phyloP scores from a whole-genome alignment of 192 early-diverging fungal genomes.

The Backusella liffmaniae region DNA sequence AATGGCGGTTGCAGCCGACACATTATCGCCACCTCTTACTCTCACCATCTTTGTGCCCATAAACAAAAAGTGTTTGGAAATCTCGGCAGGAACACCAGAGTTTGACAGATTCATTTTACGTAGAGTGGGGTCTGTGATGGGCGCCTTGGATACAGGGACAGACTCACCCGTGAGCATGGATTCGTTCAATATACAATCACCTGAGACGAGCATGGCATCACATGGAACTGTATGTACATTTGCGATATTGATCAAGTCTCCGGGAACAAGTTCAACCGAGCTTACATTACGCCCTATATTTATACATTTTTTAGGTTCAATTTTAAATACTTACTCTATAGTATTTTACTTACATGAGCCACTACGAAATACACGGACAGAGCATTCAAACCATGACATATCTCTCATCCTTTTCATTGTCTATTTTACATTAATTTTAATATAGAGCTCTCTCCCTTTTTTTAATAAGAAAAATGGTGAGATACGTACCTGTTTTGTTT shows the following conservation, averaged over 20 bases:
- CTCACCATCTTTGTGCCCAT: slow-evolving; percentile 92
- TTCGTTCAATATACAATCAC: slow-evolving; percentile 98
- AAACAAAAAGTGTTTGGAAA: slow-evolving; percentile 88
- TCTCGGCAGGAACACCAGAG: slow-evolving; percentile 69
- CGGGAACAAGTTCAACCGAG: slow-evolving; percentile 81
- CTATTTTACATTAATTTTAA: slow-evolving; percentile 46
- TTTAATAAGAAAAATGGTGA: too few relatives aligned
- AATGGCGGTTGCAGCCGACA: slow-evolving; percentile 73
- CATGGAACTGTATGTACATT: slow-evolving; percentile 75
- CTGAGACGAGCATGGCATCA: slow-evolving; percentile 88
- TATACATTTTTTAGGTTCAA: slow-evolving; percentile 6
- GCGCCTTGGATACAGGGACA: slow-evolving; percentile 88
- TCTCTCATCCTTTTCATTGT: slow-evolving; percentile 74
- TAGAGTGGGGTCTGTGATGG: slow-evolving; percentile 66
- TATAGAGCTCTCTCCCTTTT: neutral
- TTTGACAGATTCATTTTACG: slow-evolving; percentile 65
- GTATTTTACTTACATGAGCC: slow-evolving; percentile 47
- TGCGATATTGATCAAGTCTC: slow-evolving; percentile 90
- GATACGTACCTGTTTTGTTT: slow-evolving; percentile 57
- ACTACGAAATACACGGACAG: slow-evolving; percentile 71
- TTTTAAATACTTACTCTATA: neutral
- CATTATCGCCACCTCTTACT: slow-evolving; percentile 54
- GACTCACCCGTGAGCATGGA: slow-evolving; percentile 98
- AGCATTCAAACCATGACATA: slow-evolving; percentile 87
- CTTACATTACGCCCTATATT: slow-evolving; percentile 22